Conservation (phyloP, 805 yeast species). For the Schwanniomyces yamadae region DNA sequence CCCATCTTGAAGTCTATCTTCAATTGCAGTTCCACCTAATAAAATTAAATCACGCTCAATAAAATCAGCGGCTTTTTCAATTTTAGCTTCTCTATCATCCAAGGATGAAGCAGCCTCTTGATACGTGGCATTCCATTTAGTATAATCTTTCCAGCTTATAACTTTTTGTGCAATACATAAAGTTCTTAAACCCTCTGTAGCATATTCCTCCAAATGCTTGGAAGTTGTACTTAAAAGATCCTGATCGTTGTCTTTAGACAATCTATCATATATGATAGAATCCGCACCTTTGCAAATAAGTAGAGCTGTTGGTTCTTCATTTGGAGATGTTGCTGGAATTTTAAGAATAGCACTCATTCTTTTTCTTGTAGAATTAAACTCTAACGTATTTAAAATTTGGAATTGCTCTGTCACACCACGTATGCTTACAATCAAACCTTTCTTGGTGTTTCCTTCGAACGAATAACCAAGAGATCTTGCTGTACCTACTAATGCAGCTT, state of each 20-base stretch:
- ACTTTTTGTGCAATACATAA: constrained; percentile 75
- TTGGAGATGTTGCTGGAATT: constrained; percentile 55
- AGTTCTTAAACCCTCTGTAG: constrained; percentile 82
- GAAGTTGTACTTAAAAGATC: constrained; percentile 64
- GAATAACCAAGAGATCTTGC: constrained; percentile 77
- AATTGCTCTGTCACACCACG: constrained; percentile 72
- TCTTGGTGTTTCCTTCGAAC: constrained; percentile 63
- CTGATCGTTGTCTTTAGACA: constrained; percentile 45
- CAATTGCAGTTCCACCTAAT: constrained; percentile 85
- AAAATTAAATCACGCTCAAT: constrained; percentile 65
- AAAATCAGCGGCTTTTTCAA: constrained; percentile 73
- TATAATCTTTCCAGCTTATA: constrained; percentile 59
- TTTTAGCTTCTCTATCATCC: constrained; percentile 61
- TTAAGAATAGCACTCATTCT: constrained; percentile 84
- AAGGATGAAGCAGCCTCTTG: constrained; percentile 65
- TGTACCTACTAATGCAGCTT: constrained; percentile 80
- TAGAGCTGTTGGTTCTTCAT: constrained; percentile 48
- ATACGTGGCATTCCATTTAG: constrained; percentile 61
- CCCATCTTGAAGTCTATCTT: constrained; percentile 82
- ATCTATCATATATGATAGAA: constrained; percentile 69
- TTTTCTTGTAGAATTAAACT: constrained; percentile 81
- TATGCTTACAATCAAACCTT: constrained; percentile 63
- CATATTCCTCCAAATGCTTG: constrained; percentile 70
- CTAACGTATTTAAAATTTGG: constrained; percentile 67
- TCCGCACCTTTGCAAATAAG: constrained; percentile 85